Conservation (phyloP, 148 eudicot genomes). For the Nepenthes mirabilis region DNA sequence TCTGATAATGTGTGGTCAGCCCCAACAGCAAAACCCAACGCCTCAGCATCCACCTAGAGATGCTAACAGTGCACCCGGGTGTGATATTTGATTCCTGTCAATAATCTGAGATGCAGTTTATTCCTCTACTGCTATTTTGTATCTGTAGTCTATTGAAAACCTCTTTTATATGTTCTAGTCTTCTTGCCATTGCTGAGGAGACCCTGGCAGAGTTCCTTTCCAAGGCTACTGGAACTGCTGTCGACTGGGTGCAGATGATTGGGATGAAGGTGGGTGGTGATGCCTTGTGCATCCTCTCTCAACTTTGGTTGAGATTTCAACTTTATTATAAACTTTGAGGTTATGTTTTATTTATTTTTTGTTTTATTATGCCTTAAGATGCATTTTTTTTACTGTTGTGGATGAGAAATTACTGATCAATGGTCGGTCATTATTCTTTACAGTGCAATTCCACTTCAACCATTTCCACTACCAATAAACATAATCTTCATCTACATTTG, state of each 20-base stretch:
- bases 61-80: constrained; percentile 57
- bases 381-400: too few relatives aligned
- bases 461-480: too few relatives aligned
- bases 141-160: not conserved
- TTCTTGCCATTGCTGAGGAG: constrained; percentile 55
- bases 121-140: not conserved
- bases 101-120: not conserved
- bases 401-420: too few relatives aligned
- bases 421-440: too few relatives aligned
- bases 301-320: not conserved
- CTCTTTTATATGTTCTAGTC: constrained; percentile 12
- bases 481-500: too few relatives aligned
- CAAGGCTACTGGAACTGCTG: constrained; percentile 65
- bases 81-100: not conserved
- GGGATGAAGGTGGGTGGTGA: constrained; percentile 42
- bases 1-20: constrained; percentile 42
- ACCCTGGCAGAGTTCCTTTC: constrained; percentile 53
- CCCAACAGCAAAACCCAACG: constrained; percentile 41
- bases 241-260: constrained; percentile 59
- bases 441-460: too few relatives aligned
- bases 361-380: too few relatives aligned
- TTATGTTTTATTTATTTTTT: too few relatives aligned
- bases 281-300: not conserved
- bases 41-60: constrained; percentile 38
- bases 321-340: not conserved